phyloP scores from a whole-genome alignment of 345 rosid genomes.

The Eucalyptus tenuipes region DNA sequence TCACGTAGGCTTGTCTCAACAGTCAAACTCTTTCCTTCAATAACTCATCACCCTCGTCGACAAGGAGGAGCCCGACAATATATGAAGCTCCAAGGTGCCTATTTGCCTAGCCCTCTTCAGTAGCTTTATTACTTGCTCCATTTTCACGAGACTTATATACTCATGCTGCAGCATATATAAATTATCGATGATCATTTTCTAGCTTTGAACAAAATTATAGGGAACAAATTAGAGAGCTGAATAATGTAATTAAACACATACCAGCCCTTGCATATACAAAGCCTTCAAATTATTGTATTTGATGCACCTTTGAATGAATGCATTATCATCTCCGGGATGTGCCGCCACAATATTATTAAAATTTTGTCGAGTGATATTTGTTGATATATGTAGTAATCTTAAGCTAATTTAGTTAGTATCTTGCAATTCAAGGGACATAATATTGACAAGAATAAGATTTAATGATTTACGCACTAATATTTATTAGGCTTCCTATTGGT shows the following conservation, averaged over 20 bases:
- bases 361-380: neutral
- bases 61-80: neutral
- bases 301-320: neutral
- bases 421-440: neutral
- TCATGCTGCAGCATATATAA: neutral
- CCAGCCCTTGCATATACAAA: neutral
- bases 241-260: neutral
- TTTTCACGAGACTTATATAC: neutral
- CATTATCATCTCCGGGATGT: neutral
- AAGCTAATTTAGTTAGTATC: neutral
- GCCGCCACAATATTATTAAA: neutral
- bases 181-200: neutral
- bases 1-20: neutral
- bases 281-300: neutral
- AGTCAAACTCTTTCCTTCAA: neutral
- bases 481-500: neutral
- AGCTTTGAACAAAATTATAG: neutral
- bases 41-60: fast-evolving
- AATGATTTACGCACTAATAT: neutral
- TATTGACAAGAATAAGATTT: neutral
- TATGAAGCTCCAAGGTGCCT: neutral
- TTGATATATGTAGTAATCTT: neutral
- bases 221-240: neutral
- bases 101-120: neutral
- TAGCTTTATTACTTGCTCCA: neutral